Conservation (phyloP, 1,284 basidiomycete genomes). For the Puccinia horiana region DNA sequence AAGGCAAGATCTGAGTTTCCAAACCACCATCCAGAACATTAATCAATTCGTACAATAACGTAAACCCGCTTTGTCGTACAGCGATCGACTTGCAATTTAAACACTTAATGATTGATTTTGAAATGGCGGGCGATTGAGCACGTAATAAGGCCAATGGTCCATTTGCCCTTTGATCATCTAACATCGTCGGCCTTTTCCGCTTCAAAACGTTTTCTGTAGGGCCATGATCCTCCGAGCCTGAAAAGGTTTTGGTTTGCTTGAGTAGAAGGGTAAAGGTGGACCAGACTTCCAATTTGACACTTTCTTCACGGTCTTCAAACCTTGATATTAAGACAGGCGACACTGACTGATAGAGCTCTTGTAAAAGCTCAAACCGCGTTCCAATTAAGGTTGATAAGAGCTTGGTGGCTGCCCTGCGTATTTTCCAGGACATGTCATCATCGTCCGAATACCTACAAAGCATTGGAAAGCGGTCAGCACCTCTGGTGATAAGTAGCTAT, state of each 20-base stretch:
- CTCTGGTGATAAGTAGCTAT: neutral
- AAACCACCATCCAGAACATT: conserved; percentile 80
- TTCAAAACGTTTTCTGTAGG: conserved; percentile 44
- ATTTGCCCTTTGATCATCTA: conserved; percentile 18
- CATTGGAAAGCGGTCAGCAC: conserved; percentile 8
- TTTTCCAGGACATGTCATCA: conserved; percentile 98
- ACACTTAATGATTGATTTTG: conserved; percentile 80
- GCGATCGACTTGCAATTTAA: conserved; percentile 79
- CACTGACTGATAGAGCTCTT: conserved; percentile 75
- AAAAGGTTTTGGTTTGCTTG: conserved; percentile 70
- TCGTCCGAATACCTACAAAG: conserved; percentile 83
- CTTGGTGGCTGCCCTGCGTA: conserved; percentile 88
- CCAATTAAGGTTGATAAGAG: conserved; percentile 79
- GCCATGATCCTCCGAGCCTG: conserved; percentile 56
- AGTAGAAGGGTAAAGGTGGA: conserved; percentile 78
- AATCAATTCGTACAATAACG: conserved; percentile 73
- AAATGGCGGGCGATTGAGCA: conserved; percentile 72
- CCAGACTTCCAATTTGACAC: conserved; percentile 91
- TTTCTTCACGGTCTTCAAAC: conserved; percentile 92
- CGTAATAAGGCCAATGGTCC: conserved; percentile 63
- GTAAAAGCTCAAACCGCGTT: conserved; percentile 81
- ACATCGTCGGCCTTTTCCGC: conserved; percentile 34
- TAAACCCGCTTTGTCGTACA: conserved; percentile 81
- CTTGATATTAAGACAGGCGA: conserved; percentile 84
- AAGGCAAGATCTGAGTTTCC: conserved; percentile 68